phyloP scores from a whole-genome alignment of 345 rosid genomes.

The Gossypium longicalyx region DNA sequence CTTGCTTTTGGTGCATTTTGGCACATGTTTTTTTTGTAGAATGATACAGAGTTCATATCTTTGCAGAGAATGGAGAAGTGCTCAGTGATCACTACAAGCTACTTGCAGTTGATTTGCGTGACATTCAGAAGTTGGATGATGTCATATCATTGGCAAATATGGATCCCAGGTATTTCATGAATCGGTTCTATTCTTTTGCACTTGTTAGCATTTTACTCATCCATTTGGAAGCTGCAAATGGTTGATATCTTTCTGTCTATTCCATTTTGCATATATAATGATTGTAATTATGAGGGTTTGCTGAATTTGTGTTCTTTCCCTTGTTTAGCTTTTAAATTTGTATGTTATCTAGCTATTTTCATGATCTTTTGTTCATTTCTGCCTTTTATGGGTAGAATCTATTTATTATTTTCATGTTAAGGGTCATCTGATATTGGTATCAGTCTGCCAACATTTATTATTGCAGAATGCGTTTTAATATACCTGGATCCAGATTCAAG shows the following conservation, averaged over 20 bases:
- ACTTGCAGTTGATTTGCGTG: constrained; percentile 77
- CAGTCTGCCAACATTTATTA: constrained; percentile 97
- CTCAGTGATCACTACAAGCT: constrained; percentile 84
- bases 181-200: background rate
- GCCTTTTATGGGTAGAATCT: constrained; percentile 7
- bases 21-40: background rate
- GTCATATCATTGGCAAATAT: constrained; percentile 63
- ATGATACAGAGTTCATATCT: background rate
- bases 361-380: background rate
- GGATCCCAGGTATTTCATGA: constrained; percentile 66
- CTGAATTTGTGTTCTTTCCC: background rate
- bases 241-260: background rate
- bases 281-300: background rate
- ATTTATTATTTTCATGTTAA: constrained; percentile 8
- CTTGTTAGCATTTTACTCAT: background rate
- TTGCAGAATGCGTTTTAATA: constrained; percentile 98
- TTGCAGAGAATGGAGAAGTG: constrained; percentile 86
- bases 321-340: background rate
- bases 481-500: constrained; percentile 93
- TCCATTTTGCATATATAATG: background rate
- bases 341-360: background rate
- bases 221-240: too few relatives aligned
- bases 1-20: background rate
- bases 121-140: constrained; percentile 63
- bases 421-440: background rate